Conservation (phyloP, 2,329 filamentous ascomycete genomes). For the Diaporthe amygdali region DNA sequence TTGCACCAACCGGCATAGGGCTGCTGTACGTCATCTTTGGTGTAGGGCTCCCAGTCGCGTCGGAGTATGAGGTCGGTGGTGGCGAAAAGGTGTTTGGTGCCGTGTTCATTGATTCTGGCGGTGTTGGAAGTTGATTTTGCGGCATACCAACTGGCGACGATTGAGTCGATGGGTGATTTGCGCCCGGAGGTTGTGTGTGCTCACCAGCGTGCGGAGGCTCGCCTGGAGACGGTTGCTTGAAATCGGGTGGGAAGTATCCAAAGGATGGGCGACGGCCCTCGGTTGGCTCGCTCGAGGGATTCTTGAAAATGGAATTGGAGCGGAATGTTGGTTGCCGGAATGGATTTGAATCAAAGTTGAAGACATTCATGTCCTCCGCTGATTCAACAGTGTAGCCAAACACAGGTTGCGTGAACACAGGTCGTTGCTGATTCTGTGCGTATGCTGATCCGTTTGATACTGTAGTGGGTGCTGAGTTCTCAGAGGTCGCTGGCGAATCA, state of each 20-base stretch:
- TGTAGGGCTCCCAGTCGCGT: slow-evolving; percentile 38
- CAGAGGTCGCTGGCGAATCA: slow-evolving; percentile 52
- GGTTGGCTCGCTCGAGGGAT: slow-evolving; percentile 58
- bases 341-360: slow-evolving; percentile 47
- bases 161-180: slow-evolving; percentile 29
- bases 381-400: slow-evolving; percentile 66
- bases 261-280: slow-evolving; percentile 51
- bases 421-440: slow-evolving; percentile 37
- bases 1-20: slow-evolving; percentile 26
- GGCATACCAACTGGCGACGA: slow-evolving; percentile 19
- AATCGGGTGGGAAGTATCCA: slow-evolving; percentile 69
- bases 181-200: slow-evolving; percentile 38
- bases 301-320: slow-evolving; percentile 70
- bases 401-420: slow-evolving; percentile 54
- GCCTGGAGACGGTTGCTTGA: slow-evolving; percentile 36
- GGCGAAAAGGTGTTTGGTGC: slow-evolving; percentile 45
- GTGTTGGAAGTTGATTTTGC: slow-evolving; percentile 43
- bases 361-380: slow-evolving; percentile 57
- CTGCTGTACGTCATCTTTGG: slow-evolving; percentile 38
- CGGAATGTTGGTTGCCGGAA: slow-evolving; percentile 62
- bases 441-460: slow-evolving; percentile 31
- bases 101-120: slow-evolving; percentile 45
- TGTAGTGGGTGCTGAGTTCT: slow-evolving; percentile 41
- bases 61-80: slow-evolving; percentile 30
- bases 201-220: slow-evolving; percentile 42